A percentile compares a stretch with the other conserved stretches of the same genome.
Evolutionary conservation across 257 asterid genomes (phyloP).

Genomic region (Fraxinus quadrangulata): DNA sequence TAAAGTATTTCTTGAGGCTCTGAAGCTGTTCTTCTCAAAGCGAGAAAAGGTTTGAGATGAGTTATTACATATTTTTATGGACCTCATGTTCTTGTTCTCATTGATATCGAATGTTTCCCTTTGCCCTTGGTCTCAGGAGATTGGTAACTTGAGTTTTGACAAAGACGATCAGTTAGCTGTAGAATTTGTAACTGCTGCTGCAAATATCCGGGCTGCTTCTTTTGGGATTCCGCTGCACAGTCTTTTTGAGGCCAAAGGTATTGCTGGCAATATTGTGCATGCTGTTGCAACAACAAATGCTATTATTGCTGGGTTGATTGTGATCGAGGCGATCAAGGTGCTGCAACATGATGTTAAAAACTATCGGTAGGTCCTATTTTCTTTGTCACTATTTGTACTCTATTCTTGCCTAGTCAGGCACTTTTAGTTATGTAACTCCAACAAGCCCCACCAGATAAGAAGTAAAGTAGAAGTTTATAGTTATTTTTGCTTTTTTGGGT

Average conservation of each 20-base stretch:
- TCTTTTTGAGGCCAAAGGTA: constrained; percentile 96
- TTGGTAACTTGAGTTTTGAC: constrained; percentile 91
- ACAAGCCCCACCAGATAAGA: neutral
- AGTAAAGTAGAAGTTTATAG: neutral
- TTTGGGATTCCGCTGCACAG: constrained; percentile 94
- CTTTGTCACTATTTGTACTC: constrained; percentile 19
- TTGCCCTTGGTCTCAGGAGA: constrained; percentile 54
- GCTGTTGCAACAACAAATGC: constrained; percentile 99
- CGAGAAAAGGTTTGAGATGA: constrained; percentile 65
- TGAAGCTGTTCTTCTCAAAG: constrained; percentile 62
- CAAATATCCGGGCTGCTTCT: constrained; percentile 94
- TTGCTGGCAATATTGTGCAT: constrained; percentile 97
- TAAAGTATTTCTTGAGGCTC: constrained; percentile 76
- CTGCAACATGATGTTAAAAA: constrained; percentile 65
- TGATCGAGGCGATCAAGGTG: constrained; percentile 95
- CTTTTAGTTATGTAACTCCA: neutral
- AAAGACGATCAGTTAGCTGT: constrained; percentile 98
- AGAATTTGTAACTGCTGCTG: constrained; percentile 96
- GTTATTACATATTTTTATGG: constrained; percentile 6
- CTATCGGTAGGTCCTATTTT: constrained; percentile 61
- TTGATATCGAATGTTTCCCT: constrained; percentile 12
- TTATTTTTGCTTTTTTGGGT: neutral
- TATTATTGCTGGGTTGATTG: constrained; percentile 91
- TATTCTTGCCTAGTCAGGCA: constrained; percentile 13
- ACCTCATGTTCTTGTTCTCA: constrained; percentile 16